phyloP scores from a whole-genome alignment of 1,284 basidiomycete genomes.

The Leccinum colubrinum region DNA sequence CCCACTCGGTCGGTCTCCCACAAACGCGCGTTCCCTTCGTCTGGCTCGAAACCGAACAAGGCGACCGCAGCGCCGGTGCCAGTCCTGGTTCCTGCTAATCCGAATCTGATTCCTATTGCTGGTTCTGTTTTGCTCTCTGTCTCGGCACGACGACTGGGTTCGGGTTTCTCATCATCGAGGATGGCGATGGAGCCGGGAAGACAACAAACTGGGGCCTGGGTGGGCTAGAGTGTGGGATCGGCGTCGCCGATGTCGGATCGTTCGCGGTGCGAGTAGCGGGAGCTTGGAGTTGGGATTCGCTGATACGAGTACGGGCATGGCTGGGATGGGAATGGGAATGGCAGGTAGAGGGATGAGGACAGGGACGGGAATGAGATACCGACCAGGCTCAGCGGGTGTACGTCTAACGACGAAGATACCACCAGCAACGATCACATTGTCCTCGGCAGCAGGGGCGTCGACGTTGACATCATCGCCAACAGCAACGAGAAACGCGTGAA shows the following conservation, averaged over 20 bases:
- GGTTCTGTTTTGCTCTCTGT: too few relatives aligned
- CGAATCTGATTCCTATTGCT: too few relatives aligned
- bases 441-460: not conserved
- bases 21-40: too few relatives aligned
- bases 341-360: not conserved
- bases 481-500: not conserved
- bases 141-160: not conserved
- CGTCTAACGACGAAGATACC: slow-evolving; percentile 16
- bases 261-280: slow-evolving; percentile 4
- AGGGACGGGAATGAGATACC: not conserved
- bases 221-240: not conserved
- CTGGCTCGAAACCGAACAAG: too few relatives aligned
- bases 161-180: not conserved
- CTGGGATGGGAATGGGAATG: not conserved
- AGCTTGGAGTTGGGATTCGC: too few relatives aligned
- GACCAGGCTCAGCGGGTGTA: slow-evolving; percentile 25
- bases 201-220: not conserved
- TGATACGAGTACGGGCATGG: too few relatives aligned
- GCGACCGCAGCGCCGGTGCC: not conserved
- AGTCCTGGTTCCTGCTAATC: not conserved
- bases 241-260: slow-evolving; percentile 12
- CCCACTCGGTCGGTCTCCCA: too few relatives aligned
- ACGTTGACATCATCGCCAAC: not conserved
- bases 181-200: not conserved
- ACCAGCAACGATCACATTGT: not conserved